Percentiles rank a stretch among this genome's conserved stretches.
Evolutionary conservation across 2,329 filamentous ascomycete genomes (phyloP).

Genomic region (Juglanconis oblonga): DNA sequence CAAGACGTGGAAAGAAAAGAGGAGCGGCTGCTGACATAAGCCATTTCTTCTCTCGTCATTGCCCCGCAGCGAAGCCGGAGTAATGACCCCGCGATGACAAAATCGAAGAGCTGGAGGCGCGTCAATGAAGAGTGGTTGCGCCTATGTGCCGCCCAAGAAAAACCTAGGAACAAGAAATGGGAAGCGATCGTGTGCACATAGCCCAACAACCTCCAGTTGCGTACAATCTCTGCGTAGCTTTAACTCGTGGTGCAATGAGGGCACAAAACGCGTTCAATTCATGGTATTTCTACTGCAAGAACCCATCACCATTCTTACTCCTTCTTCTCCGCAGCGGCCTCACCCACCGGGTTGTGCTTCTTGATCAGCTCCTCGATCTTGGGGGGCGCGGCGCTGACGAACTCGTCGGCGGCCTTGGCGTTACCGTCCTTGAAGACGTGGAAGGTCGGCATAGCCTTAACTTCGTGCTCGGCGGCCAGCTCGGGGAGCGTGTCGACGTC

Average conservation of each 20-base stretch:
- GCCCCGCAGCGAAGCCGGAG: slow-evolving; percentile 11
- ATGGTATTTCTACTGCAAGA: background rate
- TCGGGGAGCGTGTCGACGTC: slow-evolving; percentile 82
- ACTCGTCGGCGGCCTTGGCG: slow-evolving; percentile 68
- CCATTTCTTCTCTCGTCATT: background rate
- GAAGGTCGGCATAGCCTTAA: slow-evolving; percentile 94
- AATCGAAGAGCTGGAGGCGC: background rate
- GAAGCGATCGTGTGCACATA: no score
- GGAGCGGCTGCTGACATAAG: background rate
- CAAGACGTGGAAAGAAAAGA: background rate
- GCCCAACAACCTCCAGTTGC: no score
- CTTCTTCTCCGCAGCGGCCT: slow-evolving; percentile 11
- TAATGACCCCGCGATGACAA: slow-evolving; percentile 16
- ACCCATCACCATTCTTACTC: slow-evolving; percentile 4
- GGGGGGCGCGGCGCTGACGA: slow-evolving; percentile 78
- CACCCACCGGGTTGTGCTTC: slow-evolving; percentile 21
- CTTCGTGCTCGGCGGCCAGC: slow-evolving; percentile 71
- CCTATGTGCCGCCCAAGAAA: background rate
- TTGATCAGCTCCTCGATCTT: slow-evolving; percentile 53
- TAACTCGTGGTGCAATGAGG: no score
- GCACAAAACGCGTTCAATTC: background rate
- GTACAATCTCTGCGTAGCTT: no score
- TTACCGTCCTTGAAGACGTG: slow-evolving; percentile 76
- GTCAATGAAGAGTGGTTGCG: background rate
- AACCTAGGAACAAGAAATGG: no score